Evolutionary conservation across 495 filamentous ascomycete genomes (phyloP).

Genomic region (Penicillium flavigenum): DNA sequence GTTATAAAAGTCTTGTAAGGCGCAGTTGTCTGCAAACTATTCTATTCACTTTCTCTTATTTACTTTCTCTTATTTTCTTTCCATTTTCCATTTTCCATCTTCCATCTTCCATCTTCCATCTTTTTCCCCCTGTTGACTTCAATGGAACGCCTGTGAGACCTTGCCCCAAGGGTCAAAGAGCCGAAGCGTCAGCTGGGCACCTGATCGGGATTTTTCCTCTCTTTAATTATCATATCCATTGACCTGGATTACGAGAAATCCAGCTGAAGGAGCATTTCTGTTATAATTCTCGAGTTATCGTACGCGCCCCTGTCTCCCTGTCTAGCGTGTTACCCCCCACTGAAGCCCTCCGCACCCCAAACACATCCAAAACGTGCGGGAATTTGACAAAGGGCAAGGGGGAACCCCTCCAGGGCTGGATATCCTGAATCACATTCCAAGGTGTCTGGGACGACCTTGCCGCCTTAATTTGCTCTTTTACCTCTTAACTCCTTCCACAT

Average conservation of each 20-base stretch:
- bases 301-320: background rate
- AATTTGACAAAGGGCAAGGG: slow-evolving; percentile 14
- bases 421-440: slow-evolving; percentile 8
- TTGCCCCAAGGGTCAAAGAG: slow-evolving; percentile 15
- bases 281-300: background rate
- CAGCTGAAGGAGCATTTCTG: background rate
- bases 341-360: too few species aligned
- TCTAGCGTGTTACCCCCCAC: background rate
- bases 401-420: slow-evolving; percentile 1
- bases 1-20: slow-evolving; percentile 10
- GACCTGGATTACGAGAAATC: background rate
- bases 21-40: background rate
- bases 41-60: slow-evolving; percentile 12
- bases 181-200: slow-evolving; percentile 14
- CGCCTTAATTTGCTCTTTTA: background rate
- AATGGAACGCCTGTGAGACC: slow-evolving; percentile 13
- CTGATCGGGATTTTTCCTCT: slow-evolving; percentile 4
- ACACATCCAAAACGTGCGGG: background rate
- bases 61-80: slow-evolving; percentile 11
- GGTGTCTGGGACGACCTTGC: slow-evolving; percentile 3
- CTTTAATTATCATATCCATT: background rate
- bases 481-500: background rate
- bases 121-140: background rate
- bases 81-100: slow-evolving; percentile 15
- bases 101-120: slow-evolving; percentile 7